Base-by-base conservation (phyloP, 202 grass and related monocot species). In the Carex arenaria region DNA sequence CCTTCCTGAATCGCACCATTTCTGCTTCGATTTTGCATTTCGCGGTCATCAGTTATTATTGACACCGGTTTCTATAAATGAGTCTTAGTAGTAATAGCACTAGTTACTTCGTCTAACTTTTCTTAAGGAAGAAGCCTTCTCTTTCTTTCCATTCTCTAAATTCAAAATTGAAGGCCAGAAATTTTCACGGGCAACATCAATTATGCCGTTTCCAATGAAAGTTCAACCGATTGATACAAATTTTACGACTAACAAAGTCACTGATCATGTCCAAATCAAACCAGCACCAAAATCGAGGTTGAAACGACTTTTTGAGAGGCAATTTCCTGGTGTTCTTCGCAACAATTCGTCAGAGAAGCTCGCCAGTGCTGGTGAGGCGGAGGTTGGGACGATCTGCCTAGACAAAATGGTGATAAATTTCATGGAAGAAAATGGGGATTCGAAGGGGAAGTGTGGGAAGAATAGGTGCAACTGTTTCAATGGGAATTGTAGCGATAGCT, bases 331-430 rank as follows among this genome's bases (percentile, higher is more conserved):
- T 5, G 82, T 94, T 34, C 85, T 90, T 36, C 84, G 94, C 67
- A 90, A 86, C 49, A 91, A 90, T 18, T 93, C 90, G 61, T 85
- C 87, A 45, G 94, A 94, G 87, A 82, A 86, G 82, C 87, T 97
- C 30, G 72, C 85, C 17, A 49, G 76, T 15, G 52, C 69, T 1
- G 84, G 53, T 5, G 91, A 85, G 4, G 47, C n/a, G 54, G 94
- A 97, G 81, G 90, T 93, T 26, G 94, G 90, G 78, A 92, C 94
- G 17, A 64, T 97, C 45, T 94, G 90, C 79, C 84, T 97, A 8
- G 94, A 97, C 78, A 93, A 93, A 42, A 93, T 97, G 94, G 94
- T 97, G 34, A 86, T 85, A 53, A 93, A 85, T 89, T 98, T 98
- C 86, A 84, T 98, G 4, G 94, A 97, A 80, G 92, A 91, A 64